Percentiles rank a stretch among this genome's conserved stretches.
Evolutionary conservation across 768 basidiomycete species (phyloP).

Genomic region (Vararia minispora): DNA sequence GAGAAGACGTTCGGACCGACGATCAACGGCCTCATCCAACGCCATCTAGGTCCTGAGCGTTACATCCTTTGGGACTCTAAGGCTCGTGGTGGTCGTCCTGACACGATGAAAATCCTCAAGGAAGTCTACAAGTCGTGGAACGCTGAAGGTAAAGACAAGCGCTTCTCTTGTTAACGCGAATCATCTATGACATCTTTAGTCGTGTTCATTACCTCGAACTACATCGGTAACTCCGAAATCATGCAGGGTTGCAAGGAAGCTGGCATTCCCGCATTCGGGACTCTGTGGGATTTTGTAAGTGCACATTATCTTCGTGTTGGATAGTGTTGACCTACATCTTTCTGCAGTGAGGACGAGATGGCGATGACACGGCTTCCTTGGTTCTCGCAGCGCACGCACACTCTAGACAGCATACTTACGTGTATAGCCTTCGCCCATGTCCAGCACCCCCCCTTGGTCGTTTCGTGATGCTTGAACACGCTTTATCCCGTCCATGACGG

Average conservation of each 20-base stretch:
- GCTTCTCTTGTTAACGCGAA: too few species aligned
- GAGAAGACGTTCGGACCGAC: slow-evolving; percentile 34
- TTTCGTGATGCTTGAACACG: too few species aligned
- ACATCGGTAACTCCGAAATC: slow-evolving; percentile 28
- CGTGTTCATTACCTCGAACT: slow-evolving; percentile 33
- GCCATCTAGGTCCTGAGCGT: slow-evolving; percentile 27
- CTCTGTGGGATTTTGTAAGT: slow-evolving; percentile 17
- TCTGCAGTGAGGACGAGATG: too few species aligned
- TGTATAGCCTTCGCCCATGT: too few species aligned
- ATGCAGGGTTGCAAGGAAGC: slow-evolving; percentile 28
- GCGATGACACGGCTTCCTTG: too few species aligned
- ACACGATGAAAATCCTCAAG: slow-evolving; percentile 26
- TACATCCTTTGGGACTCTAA: slow-evolving; percentile 32
- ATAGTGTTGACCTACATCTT: too few species aligned
- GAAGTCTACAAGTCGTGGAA: slow-evolving; percentile 25
- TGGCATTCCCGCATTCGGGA: slow-evolving; percentile 27
- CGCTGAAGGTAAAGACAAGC: slow-evolving; percentile 27
- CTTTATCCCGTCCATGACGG: too few species aligned
- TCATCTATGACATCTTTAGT: slow-evolving; percentile 15
- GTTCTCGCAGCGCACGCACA: too few species aligned
- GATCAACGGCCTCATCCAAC: slow-evolving; percentile 27
- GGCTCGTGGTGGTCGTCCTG: slow-evolving; percentile 26
- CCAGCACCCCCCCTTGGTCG: too few species aligned
- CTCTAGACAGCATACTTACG: too few species aligned
- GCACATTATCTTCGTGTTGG: too few species aligned